phyloP scores from a whole-genome alignment of 2,329 filamentous ascomycete species.

The Colletotrichum sp. region DNA sequence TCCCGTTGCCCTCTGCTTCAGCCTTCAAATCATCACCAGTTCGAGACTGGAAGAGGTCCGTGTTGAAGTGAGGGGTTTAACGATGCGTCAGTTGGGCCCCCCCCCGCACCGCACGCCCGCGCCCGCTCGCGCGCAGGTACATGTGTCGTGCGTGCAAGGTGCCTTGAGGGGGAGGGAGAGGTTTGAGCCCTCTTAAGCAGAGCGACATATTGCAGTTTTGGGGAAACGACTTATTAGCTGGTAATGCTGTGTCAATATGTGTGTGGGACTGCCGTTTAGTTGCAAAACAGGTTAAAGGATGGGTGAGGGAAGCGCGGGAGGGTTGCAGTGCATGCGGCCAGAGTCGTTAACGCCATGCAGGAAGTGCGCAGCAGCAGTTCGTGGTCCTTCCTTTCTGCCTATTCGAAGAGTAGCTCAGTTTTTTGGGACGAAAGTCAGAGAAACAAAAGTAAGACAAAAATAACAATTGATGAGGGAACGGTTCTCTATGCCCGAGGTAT shows the following conservation, averaged over 20 bases:
- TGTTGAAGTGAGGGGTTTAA: slow-evolving; percentile 8
- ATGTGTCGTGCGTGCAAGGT: not conserved
- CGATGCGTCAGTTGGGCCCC: not conserved
- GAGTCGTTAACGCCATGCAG: not conserved
- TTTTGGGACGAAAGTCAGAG: not conserved
- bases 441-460: not conserved
- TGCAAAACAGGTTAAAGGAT: not conserved
- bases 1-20: not conserved
- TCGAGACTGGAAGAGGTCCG: slow-evolving; percentile 2
- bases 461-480: not conserved
- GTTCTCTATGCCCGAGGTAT: not conserved
- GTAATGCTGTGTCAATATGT: not conserved
- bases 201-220: not conserved
- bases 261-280: not conserved
- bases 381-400: not conserved
- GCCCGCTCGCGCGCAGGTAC: not conserved
- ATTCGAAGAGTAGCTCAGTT: not conserved
- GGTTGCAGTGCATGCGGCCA: not conserved
- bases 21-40: not conserved
- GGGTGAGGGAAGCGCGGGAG: not conserved
- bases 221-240: not conserved
- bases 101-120: not conserved
- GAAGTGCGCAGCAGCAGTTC: not conserved
- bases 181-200: not conserved
- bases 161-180: not conserved